Evolutionary conservation across 768 basidiomycete species (phyloP).

Genomic region (Mycena indigotica): DNA sequence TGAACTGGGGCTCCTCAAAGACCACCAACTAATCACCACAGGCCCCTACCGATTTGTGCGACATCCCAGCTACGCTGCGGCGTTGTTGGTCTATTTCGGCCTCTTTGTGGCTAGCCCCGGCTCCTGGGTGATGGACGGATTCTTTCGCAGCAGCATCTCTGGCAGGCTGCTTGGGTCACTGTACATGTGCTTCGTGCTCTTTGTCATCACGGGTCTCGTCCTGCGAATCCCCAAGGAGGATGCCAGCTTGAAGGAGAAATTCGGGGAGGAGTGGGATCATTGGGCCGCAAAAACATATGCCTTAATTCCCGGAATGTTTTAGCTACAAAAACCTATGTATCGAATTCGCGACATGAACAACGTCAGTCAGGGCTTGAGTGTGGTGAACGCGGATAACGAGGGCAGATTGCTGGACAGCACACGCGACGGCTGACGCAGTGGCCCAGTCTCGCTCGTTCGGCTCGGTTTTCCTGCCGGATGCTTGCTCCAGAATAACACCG

Average conservation of each 20-base stretch:
- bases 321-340: slow-evolving; percentile 43
- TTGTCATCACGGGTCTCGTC: slow-evolving; percentile 18
- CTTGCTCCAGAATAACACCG: slow-evolving; percentile 59
- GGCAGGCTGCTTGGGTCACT: slow-evolving; percentile 20
- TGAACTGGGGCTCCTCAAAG: slow-evolving; percentile 17
- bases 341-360: slow-evolving; percentile 64
- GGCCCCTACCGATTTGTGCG: slow-evolving; percentile 37
- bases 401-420: slow-evolving; percentile 73
- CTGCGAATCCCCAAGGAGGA: slow-evolving; percentile 35
- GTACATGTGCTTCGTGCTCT: slow-evolving; percentile 15
- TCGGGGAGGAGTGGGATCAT: slow-evolving; percentile 36
- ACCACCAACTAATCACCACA: slow-evolving; percentile 27
- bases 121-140: slow-evolving; percentile 34
- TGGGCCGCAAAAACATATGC: slow-evolving; percentile 31
- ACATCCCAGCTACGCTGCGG: slow-evolving; percentile 36
- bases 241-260: slow-evolving; percentile 29
- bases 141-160: slow-evolving; percentile 29
- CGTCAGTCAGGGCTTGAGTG: slow-evolving; percentile 70
- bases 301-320: slow-evolving; percentile 36
- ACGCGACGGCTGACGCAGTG: slow-evolving; percentile 75
- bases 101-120: slow-evolving; percentile 34
- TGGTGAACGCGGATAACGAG: slow-evolving; percentile 84
- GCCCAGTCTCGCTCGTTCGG: slow-evolving; percentile 75
- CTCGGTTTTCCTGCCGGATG: slow-evolving; percentile 53
- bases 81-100: slow-evolving; percentile 29